These are phyloP conservation scores for Candida sojae DNA, from an alignment of 1,139 yeast species.

Conservation along the genomic window DNA sequence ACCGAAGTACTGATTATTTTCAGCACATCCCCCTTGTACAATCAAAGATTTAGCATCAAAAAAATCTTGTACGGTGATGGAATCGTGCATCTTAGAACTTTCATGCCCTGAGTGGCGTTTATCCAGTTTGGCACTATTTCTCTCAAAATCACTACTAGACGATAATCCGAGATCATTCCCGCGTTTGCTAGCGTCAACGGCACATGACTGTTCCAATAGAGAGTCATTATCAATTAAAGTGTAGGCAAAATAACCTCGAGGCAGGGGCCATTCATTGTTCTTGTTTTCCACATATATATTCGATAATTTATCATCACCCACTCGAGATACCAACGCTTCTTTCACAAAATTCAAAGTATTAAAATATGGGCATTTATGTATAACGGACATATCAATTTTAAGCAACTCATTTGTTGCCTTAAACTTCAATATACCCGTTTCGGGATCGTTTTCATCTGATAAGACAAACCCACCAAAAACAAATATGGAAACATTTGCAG, in stretches of 20 bases:
- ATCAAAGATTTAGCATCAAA: slow-evolving; percentile 33
- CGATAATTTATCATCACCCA: slow-evolving; percentile 12
- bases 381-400: slow-evolving; percentile 31
- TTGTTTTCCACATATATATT: slow-evolving; percentile 12
- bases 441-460: slow-evolving; percentile 10
- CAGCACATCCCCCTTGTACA: slow-evolving; percentile 47
- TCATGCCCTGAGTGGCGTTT: not conserved
- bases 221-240: slow-evolving; percentile 25
- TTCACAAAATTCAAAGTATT: slow-evolving; percentile 18
- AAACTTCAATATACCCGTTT: slow-evolving; percentile 23
- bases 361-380: slow-evolving; percentile 9
- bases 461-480: slow-evolving; percentile 44
- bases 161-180: not conserved
- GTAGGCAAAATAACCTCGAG: slow-evolving; percentile 46
- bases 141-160: not conserved
- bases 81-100: not conserved
- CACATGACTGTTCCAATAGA: slow-evolving; percentile 24
- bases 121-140: not conserved
- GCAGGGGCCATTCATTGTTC: slow-evolving; percentile 31
- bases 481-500: slow-evolving; percentile 25
- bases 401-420: slow-evolving; percentile 38
- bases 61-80: slow-evolving; percentile 19
- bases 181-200: slow-evolving; percentile 8
- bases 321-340: slow-evolving; percentile 23
- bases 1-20: slow-evolving; percentile 28